These are phyloP conservation scores for Ascochyta lentis DNA, from an alignment of 2,329 filamentous ascomycete genomes.

Conservation along the genomic window DNA sequence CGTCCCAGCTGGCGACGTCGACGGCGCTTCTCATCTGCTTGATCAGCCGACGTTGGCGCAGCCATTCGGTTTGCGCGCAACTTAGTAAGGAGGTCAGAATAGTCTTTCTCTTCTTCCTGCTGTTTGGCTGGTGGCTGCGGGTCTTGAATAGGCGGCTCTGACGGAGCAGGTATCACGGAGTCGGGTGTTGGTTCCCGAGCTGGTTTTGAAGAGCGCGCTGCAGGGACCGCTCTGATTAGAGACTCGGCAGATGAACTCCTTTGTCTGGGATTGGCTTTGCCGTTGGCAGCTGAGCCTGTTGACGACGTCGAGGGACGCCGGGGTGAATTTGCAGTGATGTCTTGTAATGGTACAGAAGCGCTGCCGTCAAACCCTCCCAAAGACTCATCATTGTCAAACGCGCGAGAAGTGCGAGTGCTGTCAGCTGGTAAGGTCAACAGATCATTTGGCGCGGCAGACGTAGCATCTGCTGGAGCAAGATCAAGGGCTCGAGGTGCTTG, in stretches of 20 bases:
- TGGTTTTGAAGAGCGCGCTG: conserved; percentile 17
- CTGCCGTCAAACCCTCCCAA: conserved; percentile 29
- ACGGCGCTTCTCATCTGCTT: conserved; percentile 30
- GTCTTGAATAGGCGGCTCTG: conserved; percentile 22
- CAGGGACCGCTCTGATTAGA: conserved; percentile 28
- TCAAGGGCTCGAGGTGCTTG: conserved; percentile 33
- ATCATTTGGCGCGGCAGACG: conserved; percentile 29
- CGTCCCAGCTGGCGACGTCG: conserved; percentile 40
- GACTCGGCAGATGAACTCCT: conserved; percentile 33
- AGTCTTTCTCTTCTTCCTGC: conserved; percentile 36
- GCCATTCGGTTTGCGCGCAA: conserved; percentile 41
- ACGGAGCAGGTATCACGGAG: conserved; percentile 30
- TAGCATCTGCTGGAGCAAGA: conserved; percentile 28
- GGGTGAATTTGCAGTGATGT: conserved; percentile 40
- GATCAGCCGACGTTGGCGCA: conserved; percentile 25
- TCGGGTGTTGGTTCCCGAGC: conserved; percentile 32
- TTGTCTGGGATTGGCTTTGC: conserved; percentile 19
- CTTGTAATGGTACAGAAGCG: conserved; percentile 36
- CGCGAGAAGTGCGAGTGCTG: conserved; percentile 12
- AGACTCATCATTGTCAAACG: conserved; percentile 21
- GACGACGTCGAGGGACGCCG: conserved; percentile 42
- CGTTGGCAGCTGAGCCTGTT: conserved; percentile 18
- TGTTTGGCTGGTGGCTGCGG: conserved; percentile 19
- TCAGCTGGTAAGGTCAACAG: conserved; percentile 20
- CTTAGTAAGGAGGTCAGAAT: conserved; percentile 40